phyloP scores from a whole-genome alignment of 225 moss, liverwort and hornwort species.

The Marchantia polymorpha region DNA sequence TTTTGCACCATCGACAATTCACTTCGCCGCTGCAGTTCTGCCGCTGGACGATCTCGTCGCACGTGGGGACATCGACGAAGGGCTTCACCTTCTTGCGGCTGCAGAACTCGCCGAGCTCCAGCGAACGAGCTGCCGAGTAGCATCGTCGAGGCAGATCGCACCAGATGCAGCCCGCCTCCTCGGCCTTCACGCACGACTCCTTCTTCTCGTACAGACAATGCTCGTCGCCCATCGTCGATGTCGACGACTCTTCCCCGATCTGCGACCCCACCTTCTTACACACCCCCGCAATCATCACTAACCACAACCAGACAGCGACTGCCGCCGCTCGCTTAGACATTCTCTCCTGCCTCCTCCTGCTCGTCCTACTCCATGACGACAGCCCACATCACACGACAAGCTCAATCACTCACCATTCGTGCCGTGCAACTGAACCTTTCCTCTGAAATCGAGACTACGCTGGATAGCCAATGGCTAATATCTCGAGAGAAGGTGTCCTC shows the following conservation, averaged over 20 bases:
- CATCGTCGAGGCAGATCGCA: conserved; percentile 48
- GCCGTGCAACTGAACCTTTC: too few relatives aligned
- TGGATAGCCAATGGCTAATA: too few relatives aligned
- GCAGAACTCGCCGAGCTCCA: conserved; percentile 34
- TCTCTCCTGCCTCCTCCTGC: too few relatives aligned
- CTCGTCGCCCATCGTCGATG: conserved; percentile 18
- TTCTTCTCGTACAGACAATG: conserved; percentile 39
- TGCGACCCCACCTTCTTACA: conserved; percentile 19
- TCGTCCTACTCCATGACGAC: too few relatives aligned
- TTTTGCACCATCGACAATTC: conserved; percentile 57
- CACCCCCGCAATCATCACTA: not conserved
- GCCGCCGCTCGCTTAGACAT: too few relatives aligned
- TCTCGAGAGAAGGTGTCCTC: too few relatives aligned
- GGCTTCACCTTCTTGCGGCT: conserved; percentile 24
- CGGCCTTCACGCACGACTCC: conserved; percentile 37
- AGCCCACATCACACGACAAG: too few relatives aligned
- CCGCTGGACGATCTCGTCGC: conserved; percentile 31
- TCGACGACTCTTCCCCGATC: not conserved
- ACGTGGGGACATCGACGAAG: conserved; percentile 22
- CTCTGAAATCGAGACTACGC: too few relatives aligned
- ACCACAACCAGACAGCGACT: not conserved
- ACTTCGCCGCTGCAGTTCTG: conserved; percentile 32
- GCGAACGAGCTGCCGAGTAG: conserved; percentile 38
- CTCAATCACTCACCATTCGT: too few relatives aligned
- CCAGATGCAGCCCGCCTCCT: conserved; percentile 43